These are phyloP conservation scores for Trichophyton verrucosum DNA, from an alignment of 2,329 filamentous ascomycete genomes.

Conservation along the genomic window DNA sequence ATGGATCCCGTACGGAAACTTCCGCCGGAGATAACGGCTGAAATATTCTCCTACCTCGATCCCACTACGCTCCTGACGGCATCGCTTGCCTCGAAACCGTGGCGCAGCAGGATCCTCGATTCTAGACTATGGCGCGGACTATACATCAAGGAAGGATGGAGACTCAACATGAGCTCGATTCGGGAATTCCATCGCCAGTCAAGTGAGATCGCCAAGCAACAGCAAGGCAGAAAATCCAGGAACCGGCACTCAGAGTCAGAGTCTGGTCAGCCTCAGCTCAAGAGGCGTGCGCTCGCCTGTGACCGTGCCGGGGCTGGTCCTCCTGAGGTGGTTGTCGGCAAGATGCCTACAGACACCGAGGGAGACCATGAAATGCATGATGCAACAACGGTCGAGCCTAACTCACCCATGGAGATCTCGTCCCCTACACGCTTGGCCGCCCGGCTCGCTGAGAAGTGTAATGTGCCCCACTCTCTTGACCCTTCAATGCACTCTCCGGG, in stretches of 20 bases:
- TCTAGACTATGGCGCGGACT: constrained; percentile 73
- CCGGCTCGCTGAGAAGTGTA: neutral
- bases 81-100: constrained; percentile 64
- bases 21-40: constrained; percentile 79
- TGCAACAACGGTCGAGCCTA: constrained; percentile 14
- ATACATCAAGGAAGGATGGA: constrained; percentile 80
- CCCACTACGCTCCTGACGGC: constrained; percentile 67
- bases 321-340: constrained; percentile 18
- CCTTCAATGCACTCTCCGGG: neutral
- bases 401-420: constrained; percentile 5
- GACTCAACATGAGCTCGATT: constrained; percentile 54
- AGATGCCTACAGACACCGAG: constrained; percentile 20
- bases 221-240: constrained; percentile 35
- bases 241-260: constrained; percentile 37
- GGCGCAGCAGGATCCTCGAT: constrained; percentile 72
- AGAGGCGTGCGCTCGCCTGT: constrained; percentile 39
- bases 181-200: constrained; percentile 49
- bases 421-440: neutral
- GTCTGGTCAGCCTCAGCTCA: constrained; percentile 39
- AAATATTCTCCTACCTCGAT: constrained; percentile 77
- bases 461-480: neutral
- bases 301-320: constrained; percentile 25
- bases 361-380: constrained; percentile 36
- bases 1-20: constrained; percentile 82
- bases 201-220: constrained; percentile 19